Conservation (phyloP, 2,329 filamentous ascomycete species). For the Pseudogymnoascus pannorum region DNA sequence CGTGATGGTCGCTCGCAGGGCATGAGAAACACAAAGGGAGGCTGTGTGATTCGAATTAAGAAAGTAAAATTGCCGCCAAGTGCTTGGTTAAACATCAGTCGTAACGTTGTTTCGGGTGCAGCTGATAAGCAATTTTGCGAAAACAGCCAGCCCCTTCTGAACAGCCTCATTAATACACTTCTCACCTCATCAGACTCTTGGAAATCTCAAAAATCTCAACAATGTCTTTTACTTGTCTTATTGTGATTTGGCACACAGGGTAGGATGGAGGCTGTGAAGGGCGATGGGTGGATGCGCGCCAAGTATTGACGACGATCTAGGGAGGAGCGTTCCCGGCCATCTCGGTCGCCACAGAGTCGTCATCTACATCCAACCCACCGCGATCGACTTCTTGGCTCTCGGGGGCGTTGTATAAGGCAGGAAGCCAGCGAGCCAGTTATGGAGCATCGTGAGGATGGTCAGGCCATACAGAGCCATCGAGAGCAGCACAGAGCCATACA, state of each 20-base stretch:
- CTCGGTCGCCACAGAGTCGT: not conserved
- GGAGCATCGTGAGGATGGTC: not conserved
- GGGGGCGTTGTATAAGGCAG: no score
- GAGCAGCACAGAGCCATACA: not conserved
- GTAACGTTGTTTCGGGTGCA: not conserved
- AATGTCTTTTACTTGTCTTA: not conserved
- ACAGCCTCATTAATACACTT: not conserved
- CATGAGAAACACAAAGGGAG: not conserved
- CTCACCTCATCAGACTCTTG: no score
- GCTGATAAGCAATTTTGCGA: not conserved
- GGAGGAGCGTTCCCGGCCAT: not conserved
- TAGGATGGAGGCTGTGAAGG: no score
- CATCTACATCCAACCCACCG: not conserved
- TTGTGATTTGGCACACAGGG: constrained; percentile 1
- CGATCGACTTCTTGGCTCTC: not conserved
- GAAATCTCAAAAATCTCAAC: not conserved
- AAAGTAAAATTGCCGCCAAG: constrained; percentile 3
- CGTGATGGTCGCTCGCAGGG: not conserved
- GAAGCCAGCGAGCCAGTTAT: no score
- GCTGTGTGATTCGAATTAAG: not conserved
- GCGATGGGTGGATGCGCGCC: not conserved
- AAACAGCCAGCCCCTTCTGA: not conserved
- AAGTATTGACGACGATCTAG: not conserved
- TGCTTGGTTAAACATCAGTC: not conserved
- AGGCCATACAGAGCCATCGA: not conserved